Evolutionary conservation across 176 grass and related monocot genomes (phyloP).

Genomic region (Pontederia paniculata): DNA sequence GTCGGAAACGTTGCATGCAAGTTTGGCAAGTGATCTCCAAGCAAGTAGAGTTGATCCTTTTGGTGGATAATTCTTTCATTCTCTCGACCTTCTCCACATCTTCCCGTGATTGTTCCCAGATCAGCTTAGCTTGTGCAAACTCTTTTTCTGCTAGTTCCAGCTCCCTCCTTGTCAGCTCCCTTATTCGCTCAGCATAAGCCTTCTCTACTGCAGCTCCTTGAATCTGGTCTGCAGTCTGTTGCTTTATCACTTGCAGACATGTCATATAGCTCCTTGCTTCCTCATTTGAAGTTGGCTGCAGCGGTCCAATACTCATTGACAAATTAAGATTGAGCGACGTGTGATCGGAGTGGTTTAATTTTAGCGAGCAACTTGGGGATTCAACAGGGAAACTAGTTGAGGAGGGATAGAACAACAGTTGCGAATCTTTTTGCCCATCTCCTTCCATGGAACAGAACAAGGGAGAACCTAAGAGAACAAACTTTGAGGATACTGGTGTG

Average conservation of each 20-base stretch:
- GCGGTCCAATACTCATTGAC: conserved; percentile 53
- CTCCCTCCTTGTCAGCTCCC: conserved; percentile 67
- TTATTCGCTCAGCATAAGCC: conserved; percentile 69
- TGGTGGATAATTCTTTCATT: conserved; percentile 74
- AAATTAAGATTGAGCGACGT: conserved; percentile 59
- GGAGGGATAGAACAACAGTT: conserved; percentile 45
- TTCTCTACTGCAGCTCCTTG: conserved; percentile 53
- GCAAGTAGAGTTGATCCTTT: conserved; percentile 44
- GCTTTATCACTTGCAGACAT: conserved; percentile 48
- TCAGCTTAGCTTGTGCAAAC: conserved; percentile 62
- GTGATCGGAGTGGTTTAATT: conserved; percentile 3
- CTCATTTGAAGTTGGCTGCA: conserved; percentile 11
- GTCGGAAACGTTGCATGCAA: conserved; percentile 82
- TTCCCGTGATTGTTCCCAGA: conserved; percentile 76
- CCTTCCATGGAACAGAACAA: conserved; percentile 48
- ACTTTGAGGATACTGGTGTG: neutral
- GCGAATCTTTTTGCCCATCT: conserved; percentile 41
- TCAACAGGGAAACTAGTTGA: conserved; percentile 6
- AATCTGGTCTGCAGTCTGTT: conserved; percentile 81
- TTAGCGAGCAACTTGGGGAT: neutral
- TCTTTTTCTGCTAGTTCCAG: conserved; percentile 79
- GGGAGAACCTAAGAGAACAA: conserved; percentile 23
- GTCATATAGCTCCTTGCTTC: conserved; percentile 6
- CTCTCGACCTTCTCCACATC: conserved; percentile 90
- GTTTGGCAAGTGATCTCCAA: conserved; percentile 94